Base-by-base conservation (phyloP, 345 rosid genomes). In the Punica granatum region DNA sequence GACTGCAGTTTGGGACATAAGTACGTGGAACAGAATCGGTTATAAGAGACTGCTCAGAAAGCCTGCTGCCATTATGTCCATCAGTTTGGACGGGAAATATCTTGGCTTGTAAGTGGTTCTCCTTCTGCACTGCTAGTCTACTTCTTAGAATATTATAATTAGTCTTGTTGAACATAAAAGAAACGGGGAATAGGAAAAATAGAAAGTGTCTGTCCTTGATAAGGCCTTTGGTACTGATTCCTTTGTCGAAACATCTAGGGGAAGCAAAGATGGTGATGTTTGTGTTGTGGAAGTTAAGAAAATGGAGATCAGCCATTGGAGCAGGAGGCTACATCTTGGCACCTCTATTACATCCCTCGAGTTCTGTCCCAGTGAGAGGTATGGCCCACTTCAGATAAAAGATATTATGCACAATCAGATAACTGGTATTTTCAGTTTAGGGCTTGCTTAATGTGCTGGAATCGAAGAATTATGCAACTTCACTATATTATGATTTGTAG, bases 41-140 rank as follows among this genome's bases (percentile, higher is more conserved):
- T 79, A 82, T 74, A 93, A 89, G 78, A 88, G 91, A 76, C 89
- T 93, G 70, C 86, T 89, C 63, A 86, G 66, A 75, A 93, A 93
- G 79, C 81, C 87, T 62, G 97, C 94, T 58, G 80, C 90, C 11
- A 70, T 81, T 36, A 86, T 94, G 96, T 86, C 96, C 33, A 78
- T 91, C 76, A 94, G 99, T 82, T 72, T 80, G 78, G 95, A 91
- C 73, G 99, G 97, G 36, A 94, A 91, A 85, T 94, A 94, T 77
- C 88, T 94, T 76, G 92, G 96, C 70, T 68, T 78, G 97, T 94
- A 81, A 85, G 99, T 36, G 53, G 33, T 66, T 3, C 32, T 56
- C 61, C 61, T 13, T 56, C 34, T 33, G 26, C 30, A 26, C 19
- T 28, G 0, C 11, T 7, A 51, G 1, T 30, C 61, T 56, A 31